A percentile compares a stretch with the other conserved stretches of the same genome.
phyloP scores from a whole-genome alignment of 495 filamentous ascomycete species.

The Penicillium riverlandense region DNA sequence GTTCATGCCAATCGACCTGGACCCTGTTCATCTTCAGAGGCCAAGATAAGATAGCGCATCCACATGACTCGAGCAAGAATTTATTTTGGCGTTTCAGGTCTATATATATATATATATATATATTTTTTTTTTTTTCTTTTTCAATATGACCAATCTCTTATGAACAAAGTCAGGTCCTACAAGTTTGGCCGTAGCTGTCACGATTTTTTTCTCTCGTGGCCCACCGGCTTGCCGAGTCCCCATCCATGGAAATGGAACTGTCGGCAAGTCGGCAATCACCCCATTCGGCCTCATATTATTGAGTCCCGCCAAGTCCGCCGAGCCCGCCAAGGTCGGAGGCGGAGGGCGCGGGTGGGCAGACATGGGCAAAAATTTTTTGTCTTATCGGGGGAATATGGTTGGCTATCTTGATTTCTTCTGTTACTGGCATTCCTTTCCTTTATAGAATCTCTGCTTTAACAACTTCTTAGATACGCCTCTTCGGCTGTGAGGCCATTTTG shows the following conservation, averaged over 20 bases:
- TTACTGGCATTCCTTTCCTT: background rate
- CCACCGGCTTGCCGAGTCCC: constrained; percentile 12
- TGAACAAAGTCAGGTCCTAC: no score
- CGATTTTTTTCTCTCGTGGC: constrained; percentile 1
- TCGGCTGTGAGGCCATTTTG: background rate
- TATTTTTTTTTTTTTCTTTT: no score
- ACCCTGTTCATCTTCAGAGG: background rate
- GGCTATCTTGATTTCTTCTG: constrained; percentile 8
- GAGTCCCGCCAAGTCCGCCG: constrained; percentile 11
- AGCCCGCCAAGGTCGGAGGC: constrained; percentile 16
- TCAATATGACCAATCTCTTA: background rate
- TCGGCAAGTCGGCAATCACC: constrained; percentile 12
- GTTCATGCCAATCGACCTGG: constrained; percentile 2
- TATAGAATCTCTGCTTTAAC: constrained; percentile 1
- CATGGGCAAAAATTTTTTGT: constrained; percentile 11
- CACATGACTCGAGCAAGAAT: no score
- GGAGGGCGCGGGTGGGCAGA: constrained; percentile 5
- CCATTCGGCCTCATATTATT: no score
- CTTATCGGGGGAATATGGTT: constrained; percentile 16
- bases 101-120: no score
- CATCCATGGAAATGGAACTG: constrained; percentile 1
- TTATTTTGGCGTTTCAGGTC: constrained; percentile 4
- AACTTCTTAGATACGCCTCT: constrained; percentile 3
- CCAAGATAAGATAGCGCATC: constrained; percentile 7
- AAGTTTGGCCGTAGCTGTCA: background rate